Evolutionary conservation across 331 rosid species (phyloP).

Genomic region (Acacia concinna): DNA sequence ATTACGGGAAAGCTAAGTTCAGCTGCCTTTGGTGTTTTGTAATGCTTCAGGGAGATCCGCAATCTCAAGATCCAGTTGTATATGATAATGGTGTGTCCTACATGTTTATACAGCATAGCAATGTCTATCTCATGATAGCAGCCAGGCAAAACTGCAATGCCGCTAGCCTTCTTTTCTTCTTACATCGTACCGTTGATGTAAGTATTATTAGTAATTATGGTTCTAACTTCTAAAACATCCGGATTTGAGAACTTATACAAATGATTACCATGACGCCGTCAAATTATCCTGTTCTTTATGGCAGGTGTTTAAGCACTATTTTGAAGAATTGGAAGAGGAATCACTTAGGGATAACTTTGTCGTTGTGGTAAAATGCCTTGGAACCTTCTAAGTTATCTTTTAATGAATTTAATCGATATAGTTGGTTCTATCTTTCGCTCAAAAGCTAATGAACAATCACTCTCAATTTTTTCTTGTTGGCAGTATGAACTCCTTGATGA

Average conservation of each 20-base stretch:
- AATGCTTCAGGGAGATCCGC: constrained; percentile 81
- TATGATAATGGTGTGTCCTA: constrained; percentile 84
- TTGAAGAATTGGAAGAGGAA: constrained; percentile 96
- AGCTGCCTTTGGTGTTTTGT: constrained; percentile 11
- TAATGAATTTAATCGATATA: not conserved
- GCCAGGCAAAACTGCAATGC: constrained; percentile 98
- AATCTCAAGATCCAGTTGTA: constrained; percentile 92
- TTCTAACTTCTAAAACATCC: constrained; percentile 2
- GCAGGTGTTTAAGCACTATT: constrained; percentile 97
- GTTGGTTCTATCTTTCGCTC: not conserved
- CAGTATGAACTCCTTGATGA: constrained; percentile 98
- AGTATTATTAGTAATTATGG: constrained; percentile 38
- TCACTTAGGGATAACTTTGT: constrained; percentile 98
- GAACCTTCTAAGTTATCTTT: not conserved
- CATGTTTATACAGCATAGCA: constrained; percentile 95
- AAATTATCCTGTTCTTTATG: constrained; percentile 23
- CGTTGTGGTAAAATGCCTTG: constrained; percentile 69
- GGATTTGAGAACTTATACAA: not conserved
- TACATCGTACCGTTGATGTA: constrained; percentile 91
- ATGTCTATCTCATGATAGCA: constrained; percentile 85
- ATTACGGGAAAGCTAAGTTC: not conserved
- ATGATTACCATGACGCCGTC: not conserved
- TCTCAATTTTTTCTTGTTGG: constrained; percentile 14
- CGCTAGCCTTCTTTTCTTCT: constrained; percentile 85
- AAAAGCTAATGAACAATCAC: constrained; percentile 7